phyloP scores from a whole-genome alignment of 441 rosid species.

The Sinapis alba region DNA sequence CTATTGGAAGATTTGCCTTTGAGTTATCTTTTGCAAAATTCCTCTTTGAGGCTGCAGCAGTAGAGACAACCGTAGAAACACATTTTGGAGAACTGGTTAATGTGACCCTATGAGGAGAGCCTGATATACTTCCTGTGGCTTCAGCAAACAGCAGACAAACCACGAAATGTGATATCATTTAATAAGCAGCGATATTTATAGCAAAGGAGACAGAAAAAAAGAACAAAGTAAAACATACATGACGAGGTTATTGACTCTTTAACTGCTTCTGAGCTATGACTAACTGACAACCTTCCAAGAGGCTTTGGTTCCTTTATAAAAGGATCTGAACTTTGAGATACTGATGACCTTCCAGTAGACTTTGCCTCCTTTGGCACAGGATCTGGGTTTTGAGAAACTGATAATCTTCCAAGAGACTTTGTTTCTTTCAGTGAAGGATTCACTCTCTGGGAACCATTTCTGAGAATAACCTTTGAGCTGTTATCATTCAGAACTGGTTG shows the following conservation, averaged over 20 bases:
- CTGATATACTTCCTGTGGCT: conserved; percentile 82
- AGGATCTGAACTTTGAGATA: conserved; percentile 72
- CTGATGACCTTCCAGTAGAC: conserved; percentile 59
- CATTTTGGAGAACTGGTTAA: conserved; percentile 50
- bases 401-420: conserved; percentile 77
- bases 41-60: conserved; percentile 59
- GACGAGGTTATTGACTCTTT: conserved; percentile 65
- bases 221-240: conserved; percentile 50
- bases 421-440: conserved; percentile 76
- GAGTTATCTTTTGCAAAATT: conserved; percentile 52
- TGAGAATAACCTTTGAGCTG: conserved; percentile 56
- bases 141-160: conserved; percentile 47
- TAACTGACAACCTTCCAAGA: conserved; percentile 72
- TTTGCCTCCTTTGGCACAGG: conserved; percentile 61
- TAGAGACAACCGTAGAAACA: conserved; percentile 51
- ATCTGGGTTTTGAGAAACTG: conserved; percentile 77
- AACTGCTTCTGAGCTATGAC: conserved; percentile 63
- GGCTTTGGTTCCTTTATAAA: conserved; percentile 77
- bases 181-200: conserved; percentile 6
- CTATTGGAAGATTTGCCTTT: conserved; percentile 52
- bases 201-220: conserved; percentile 3
- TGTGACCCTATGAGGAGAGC: conserved; percentile 78
- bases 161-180: conserved; percentile 26
- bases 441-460: conserved; percentile 70
- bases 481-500: conserved; percentile 59